Evolutionary conservation across 768 basidiomycete genomes (phyloP), one percentile per base, ranked within the genome.

Genomic region (Termitomyces sp.): DNA sequence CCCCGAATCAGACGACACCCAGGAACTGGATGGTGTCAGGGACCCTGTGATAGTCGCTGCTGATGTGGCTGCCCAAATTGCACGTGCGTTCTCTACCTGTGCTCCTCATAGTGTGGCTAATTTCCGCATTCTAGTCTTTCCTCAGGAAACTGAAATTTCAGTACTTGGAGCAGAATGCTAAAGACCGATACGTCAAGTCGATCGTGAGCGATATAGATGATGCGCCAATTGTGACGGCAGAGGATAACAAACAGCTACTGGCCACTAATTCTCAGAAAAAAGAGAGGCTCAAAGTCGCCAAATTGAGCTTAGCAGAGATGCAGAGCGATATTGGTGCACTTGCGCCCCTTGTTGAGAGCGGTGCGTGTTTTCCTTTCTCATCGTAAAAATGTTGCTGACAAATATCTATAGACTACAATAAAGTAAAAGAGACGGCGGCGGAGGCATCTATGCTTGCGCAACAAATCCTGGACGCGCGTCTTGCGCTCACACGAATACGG

Each of bases 101-200:
- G 46, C 1, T 51, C 44, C n/a, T 33, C 15, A 7, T 8, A 21
- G 4, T 12, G 21, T 17, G 17, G 21, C 31, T 63, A 19, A 44
- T 15, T 3, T 12, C 4, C 2, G 35, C 21, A 26, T 50, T 15
- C n/a, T 38, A 90, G 89, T 75, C 84, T 7, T 89, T 85, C 62
- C 74, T 93, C 19, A 78, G 86, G 23, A 90, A 90, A 63, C 81
- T 94, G 28, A 95, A 95, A 70, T 93, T 91, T 65, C 88, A 90
- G 60, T 94, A 92, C 66, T 73, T 94, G 17, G 91, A 96, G 64
- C 90, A 93, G 68, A 90, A 93, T 62, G 90, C 94, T 3, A 96
- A 95, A 66, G 84, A 91, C 63, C 86, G 88, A 70, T 95, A 94
- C 65, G 78, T 94, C 63, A 87, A 88, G 67, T 85, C 84, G 0